Evolutionary conservation across 2,329 filamentous ascomycete genomes (phyloP), one percentile per base, ranked within the genome.

Genomic region (Aspergillus thermomutatus): DNA sequence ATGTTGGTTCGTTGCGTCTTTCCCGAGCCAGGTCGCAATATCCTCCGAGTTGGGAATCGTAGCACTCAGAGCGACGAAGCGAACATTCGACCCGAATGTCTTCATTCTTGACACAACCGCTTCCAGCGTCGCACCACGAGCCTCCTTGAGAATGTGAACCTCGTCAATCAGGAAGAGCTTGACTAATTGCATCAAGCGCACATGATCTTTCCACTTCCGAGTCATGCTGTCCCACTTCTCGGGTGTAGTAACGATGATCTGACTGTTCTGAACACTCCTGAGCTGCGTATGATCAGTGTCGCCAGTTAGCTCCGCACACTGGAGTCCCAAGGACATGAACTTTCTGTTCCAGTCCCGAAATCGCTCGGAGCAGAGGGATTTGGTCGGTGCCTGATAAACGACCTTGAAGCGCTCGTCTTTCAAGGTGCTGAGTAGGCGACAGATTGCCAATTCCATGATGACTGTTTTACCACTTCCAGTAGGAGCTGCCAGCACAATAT

Each of bases 211-310:
- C 91, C 91, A 95, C 68, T 91, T 92, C 19, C 91, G 82, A 0
- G 91, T 95, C 70, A 94, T 87, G 58, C 90, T 93, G 69, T 96
- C 91, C 91, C 91, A 95, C 68, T 95, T 95, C 72, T 96, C 91
- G 0, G 91, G 91, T 0, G 91, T 96, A 0, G 91, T 94, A 60
- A 95, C 82, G 62, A 96, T 93, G 60, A 96, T 90, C 49, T 87
- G 87, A 3, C 90, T 90, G 63, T 80, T 84, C 58, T 91, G 87
- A 5, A 93, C 87, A 53, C 82, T 84, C 23, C 80, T 80, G 57
- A 92, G 79, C 62, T 92, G 86, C 4, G 77, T 74, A 52, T 82
- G 79, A 40, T 89, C 87, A 0, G 89, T 92, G 68, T 95, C 91
- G 1, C 91, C 91, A 3, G 91, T 96, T 56, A 95, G 80, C 69